Evolutionary conservation across 352 stramenopile species (phyloP).

Genomic region (Halophytophthora polymorphica): DNA sequence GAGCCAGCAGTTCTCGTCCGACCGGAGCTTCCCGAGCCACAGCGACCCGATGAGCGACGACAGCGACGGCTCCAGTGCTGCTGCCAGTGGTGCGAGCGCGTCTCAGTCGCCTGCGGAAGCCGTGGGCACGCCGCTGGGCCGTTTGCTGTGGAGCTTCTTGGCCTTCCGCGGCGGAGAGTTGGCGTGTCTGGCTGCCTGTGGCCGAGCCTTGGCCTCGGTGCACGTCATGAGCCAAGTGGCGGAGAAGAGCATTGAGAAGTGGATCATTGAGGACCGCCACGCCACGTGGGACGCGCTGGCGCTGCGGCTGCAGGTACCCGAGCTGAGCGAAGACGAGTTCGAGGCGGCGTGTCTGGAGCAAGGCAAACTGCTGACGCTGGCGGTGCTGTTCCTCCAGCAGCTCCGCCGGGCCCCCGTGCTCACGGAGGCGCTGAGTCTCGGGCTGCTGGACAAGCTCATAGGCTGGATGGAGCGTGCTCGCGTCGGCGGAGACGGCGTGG

Average conservation of each 20-base stretch:
- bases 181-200: conserved; percentile 64
- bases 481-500: conserved; percentile 39
- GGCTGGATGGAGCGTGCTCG: conserved; percentile 71
- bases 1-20: conserved; percentile 16
- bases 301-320: conserved; percentile 58
- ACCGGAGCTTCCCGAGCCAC: conserved; percentile 1
- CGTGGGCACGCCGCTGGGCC: conserved; percentile 57
- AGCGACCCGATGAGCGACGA: conserved; percentile 3
- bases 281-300: conserved; percentile 63
- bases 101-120: conserved; percentile 36
- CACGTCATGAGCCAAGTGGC: conserved; percentile 79
- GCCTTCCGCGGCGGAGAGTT: conserved; percentile 78
- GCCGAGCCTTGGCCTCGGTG: conserved; percentile 75
- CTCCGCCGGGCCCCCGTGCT: conserved; percentile 52
- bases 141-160: conserved; percentile 78
- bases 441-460: conserved; percentile 69
- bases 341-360: conserved; percentile 66
- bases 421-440: conserved; percentile 66
- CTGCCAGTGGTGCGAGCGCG: conserved; percentile 6
- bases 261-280: conserved; percentile 75
- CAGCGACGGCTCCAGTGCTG: conserved; percentile 16
- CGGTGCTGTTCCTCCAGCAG: conserved; percentile 79
- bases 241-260: conserved; percentile 84
- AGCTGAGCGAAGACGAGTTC: conserved; percentile 81
- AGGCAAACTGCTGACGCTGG: conserved; percentile 72